These are phyloP conservation scores for Giardia duodenalis DNA, from an alignment of 208 protist genomes.

Conservation along the genomic window DNA sequence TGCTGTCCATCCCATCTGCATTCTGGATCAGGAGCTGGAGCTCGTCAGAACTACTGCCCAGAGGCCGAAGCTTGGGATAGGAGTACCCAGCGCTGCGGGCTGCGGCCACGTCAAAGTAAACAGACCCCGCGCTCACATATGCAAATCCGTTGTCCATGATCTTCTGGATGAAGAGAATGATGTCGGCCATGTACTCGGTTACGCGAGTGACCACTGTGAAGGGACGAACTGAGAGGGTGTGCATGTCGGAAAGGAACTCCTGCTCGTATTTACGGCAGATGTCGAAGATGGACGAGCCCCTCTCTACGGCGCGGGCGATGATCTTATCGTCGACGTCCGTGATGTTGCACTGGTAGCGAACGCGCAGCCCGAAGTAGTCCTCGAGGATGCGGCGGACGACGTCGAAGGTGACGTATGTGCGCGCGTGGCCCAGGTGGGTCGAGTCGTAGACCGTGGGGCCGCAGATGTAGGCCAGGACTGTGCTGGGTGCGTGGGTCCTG, in stretches of 20 bases:
- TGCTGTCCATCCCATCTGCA: background rate
- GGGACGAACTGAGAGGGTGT: conserved; percentile 58
- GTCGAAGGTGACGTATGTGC: conserved; percentile 87
- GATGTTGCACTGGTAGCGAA: conserved; percentile 82
- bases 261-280: conserved; percentile 42
- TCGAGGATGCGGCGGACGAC: conserved; percentile 80
- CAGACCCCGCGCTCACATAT: conserved; percentile 64
- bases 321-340: conserved; percentile 97
- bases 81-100: conserved; percentile 59
- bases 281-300: conserved; percentile 12
- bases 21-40: background rate
- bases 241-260: conserved; percentile 53
- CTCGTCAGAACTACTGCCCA: conserved; percentile 36
- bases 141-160: conserved; percentile 83
- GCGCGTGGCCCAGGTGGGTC: conserved; percentile 86
- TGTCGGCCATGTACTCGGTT: conserved; percentile 84
- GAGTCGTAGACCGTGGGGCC: conserved; percentile 86
- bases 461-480: conserved; percentile 67
- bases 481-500: background rate
- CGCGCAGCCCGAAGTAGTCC: conserved; percentile 76
- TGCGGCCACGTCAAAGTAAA: conserved; percentile 81
- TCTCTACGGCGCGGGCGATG: conserved; percentile 39
- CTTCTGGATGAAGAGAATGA: conserved; percentile 69
- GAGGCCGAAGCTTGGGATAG: conserved; percentile 73
- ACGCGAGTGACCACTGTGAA: conserved; percentile 55